phyloP scores from a whole-genome alignment of 2,329 filamentous ascomycete genomes.

The Fusarium sp. region DNA sequence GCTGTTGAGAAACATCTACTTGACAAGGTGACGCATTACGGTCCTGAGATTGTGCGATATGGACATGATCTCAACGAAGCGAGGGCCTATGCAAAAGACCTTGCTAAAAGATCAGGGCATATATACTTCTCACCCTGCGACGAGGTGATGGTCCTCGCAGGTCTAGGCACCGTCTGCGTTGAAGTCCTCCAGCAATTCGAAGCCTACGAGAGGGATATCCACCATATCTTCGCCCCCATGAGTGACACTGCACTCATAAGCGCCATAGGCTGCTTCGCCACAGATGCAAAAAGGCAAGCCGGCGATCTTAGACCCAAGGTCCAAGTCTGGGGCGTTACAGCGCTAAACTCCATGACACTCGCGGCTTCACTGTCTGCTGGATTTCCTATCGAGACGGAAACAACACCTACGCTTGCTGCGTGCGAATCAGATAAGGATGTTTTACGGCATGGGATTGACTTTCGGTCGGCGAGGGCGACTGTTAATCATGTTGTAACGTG shows the following conservation, averaged over 20 bases:
- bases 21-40: background rate
- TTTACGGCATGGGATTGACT: background rate
- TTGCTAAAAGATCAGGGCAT: background rate
- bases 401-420: background rate
- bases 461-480: background rate
- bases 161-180: background rate
- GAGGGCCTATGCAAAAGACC: background rate
- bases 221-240: background rate
- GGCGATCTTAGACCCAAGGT: background rate
- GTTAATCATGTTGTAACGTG: background rate
- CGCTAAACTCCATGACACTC: background rate
- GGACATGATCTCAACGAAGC: background rate
- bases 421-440: background rate
- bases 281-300: background rate
- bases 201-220: background rate
- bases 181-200: background rate
- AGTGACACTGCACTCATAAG: background rate
- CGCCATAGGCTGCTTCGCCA: background rate
- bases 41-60: background rate
- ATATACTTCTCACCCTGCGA: background rate
- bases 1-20: background rate
- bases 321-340: background rate
- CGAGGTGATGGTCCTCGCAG: background rate
- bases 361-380: background rate
- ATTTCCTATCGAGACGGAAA: background rate